phyloP scores from a whole-genome alignment of 1,139 yeast species.

The Candida sanyaensis region DNA sequence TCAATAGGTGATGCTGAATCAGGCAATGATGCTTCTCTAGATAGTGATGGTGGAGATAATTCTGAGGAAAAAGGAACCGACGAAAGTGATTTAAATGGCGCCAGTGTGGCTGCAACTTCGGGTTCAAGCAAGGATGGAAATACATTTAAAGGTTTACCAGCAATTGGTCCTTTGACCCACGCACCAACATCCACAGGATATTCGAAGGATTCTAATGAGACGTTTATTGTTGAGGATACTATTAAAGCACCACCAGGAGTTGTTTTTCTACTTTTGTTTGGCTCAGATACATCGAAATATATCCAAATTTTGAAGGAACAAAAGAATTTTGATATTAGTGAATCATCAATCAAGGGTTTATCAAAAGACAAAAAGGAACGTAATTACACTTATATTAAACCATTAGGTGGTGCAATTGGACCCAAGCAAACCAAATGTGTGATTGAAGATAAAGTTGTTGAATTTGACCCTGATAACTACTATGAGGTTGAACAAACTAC shows the following conservation, averaged over 20 bases:
- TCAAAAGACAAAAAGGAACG: slow-evolving; percentile 42
- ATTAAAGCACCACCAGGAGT: slow-evolving; percentile 82
- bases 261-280: slow-evolving; percentile 68
- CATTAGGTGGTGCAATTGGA: slow-evolving; percentile 81
- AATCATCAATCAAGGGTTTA: slow-evolving; percentile 47
- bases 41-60: slow-evolving; percentile 10
- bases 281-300: slow-evolving; percentile 64
- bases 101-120: slow-evolving; percentile 6
- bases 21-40: slow-evolving; percentile 2
- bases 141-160: slow-evolving; percentile 37
- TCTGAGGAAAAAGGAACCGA: slow-evolving; percentile 8
- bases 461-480: slow-evolving; percentile 57
- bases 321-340: slow-evolving; percentile 69
- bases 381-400: slow-evolving; percentile 73
- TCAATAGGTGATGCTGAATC: slow-evolving; percentile 7
- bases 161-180: slow-evolving; percentile 41
- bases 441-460: slow-evolving; percentile 70
- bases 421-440: slow-evolving; percentile 91
- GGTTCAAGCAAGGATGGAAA: slow-evolving; percentile 13
- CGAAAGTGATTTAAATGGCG: slow-evolving; percentile 6
- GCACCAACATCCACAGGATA: slow-evolving; percentile 42
- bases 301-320: slow-evolving; percentile 61
- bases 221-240: slow-evolving; percentile 59
- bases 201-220: slow-evolving; percentile 58
- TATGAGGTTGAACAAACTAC: slow-evolving; percentile 68